Percentiles rank a stretch among this genome's conserved stretches.
Evolutionary conservation across 1,284 basidiomycete genomes (phyloP).

Genomic region (Cryptococcus sp.): DNA sequence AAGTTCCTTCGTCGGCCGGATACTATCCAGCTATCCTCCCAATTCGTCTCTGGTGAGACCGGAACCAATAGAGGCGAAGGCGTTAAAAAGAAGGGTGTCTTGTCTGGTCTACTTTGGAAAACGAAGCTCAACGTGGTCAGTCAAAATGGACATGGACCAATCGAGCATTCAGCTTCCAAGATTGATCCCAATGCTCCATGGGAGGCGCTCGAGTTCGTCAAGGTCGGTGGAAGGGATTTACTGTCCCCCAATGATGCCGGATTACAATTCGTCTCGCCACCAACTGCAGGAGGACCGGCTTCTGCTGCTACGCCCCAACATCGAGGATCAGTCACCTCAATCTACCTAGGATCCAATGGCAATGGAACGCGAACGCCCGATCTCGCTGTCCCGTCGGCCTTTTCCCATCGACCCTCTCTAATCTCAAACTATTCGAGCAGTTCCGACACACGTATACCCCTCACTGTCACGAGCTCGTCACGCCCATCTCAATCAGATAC

Average conservation of each 20-base stretch:
- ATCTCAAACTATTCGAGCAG: neutral
- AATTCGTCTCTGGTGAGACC: constrained; percentile 16
- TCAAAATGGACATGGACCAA: neutral
- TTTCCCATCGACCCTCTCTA: neutral
- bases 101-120: neutral
- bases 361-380: too few species aligned
- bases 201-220: constrained; percentile 36
- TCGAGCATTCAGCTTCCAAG: neutral
- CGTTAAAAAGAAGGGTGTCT: neutral
- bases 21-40: constrained; percentile 36
- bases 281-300: neutral
- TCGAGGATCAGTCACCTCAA: too few species aligned
- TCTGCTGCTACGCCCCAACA: too few species aligned
- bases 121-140: neutral
- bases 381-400: too few species aligned
- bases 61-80: neutral
- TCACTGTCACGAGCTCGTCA: constrained; percentile 6
- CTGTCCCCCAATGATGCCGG: neutral
- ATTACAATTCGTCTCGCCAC: neutral
- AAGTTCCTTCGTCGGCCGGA: constrained; percentile 42
- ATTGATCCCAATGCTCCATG: constrained; percentile 29
- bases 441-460: neutral
- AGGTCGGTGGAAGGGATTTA: constrained; percentile 11
- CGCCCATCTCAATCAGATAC: constrained; percentile 19
- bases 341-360: too few species aligned